Base-by-base conservation (phyloP, 2,329 filamentous ascomycete genomes). In the Arthrobotrys pseudoclavata region DNA sequence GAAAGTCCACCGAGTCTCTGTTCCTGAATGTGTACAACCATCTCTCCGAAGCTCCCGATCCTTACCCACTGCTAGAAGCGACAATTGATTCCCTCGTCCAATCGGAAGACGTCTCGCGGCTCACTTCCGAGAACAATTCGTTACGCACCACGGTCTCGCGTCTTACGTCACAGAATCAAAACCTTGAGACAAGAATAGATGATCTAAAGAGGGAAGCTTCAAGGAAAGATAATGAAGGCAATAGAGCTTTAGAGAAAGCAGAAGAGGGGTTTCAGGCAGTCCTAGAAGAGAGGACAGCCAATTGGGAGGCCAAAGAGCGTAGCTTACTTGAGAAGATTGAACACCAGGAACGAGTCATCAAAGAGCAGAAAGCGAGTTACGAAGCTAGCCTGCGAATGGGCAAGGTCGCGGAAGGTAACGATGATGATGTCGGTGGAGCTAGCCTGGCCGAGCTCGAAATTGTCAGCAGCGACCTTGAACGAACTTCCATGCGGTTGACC, bases 351-450 rank as follows among this genome's bases (percentile, higher is more conserved):
- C 90, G 94, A 5, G 85, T 99, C 45, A 85, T 99, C 80, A 97
- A 92, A 82, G 96, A 99, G 84, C 90, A 98, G 83, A 98, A 97
- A 85, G 96, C 96, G 26, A 97, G 91, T 85, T 97, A 97, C 83
- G 96, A 99, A 84, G 96, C 99, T 68, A 96, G 93, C 53, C 94
- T 98, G 83, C 89, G 96, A 62, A 86, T 99, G 62, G 94, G 91
- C 63, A 72, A 69, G 31, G 69, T 78, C 12, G 68, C 79, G 26
- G 79, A 79, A 20, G 80, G 77, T 12, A 91, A 90, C 80, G 89
- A 90, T 13, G 91, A 91, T 37, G 88, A 89, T 64, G 92, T 92
- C 3, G 93, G 90, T 81, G 79, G 79, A 20, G 80, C 80, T 60
- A 77, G 79, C 34, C 68, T 80, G 42, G 96, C 95, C 12, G 96